Conservation (phyloP, 139 green algal genomes). For the Coelastrella sp. region DNA sequence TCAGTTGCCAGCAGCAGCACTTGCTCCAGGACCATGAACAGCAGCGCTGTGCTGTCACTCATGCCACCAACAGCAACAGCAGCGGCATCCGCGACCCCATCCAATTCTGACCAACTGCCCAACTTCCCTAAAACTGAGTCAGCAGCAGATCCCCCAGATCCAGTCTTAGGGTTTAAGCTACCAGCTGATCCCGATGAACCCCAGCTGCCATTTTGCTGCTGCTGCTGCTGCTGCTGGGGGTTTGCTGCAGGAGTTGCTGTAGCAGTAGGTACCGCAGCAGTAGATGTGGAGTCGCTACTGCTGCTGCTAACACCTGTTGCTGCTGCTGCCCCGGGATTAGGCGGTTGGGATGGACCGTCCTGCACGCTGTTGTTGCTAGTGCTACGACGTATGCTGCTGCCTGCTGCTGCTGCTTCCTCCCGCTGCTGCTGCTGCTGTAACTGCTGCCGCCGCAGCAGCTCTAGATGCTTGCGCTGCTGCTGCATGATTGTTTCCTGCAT, state of each 20-base stretch:
- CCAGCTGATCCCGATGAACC: slow-evolving; percentile 22
- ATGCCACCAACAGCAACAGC: slow-evolving; percentile 29
- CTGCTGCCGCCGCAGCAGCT: slow-evolving; percentile 46
- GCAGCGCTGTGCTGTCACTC: slow-evolving; percentile 33
- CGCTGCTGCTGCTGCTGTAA: slow-evolving; percentile 43
- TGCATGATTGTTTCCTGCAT: slow-evolving; percentile 41
- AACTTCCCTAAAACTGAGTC: not conserved
- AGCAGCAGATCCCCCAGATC: not conserved
- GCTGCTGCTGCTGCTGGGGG: slow-evolving; percentile 36
- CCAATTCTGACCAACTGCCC: not conserved
- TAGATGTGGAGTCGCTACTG: not conserved
- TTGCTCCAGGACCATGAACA: slow-evolving; percentile 68
- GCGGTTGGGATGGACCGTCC: not conserved
- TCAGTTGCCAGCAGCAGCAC: slow-evolving; percentile 83
- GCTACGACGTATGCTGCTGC: not conserved
- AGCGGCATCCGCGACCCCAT: not conserved
- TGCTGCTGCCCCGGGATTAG: slow-evolving; percentile 31
- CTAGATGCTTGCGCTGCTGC: slow-evolving; percentile 41
- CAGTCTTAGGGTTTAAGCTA: not conserved
- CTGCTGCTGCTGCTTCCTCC: slow-evolving; percentile 15
- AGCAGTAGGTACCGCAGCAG: not conserved
- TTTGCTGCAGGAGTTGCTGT: not conserved
- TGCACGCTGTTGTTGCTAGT: slow-evolving; percentile 9
- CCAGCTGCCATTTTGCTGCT: slow-evolving; percentile 18
- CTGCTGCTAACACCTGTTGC: not conserved